phyloP scores from a whole-genome alignment of 2,329 filamentous ascomycete genomes.

The Venturia asperata region DNA sequence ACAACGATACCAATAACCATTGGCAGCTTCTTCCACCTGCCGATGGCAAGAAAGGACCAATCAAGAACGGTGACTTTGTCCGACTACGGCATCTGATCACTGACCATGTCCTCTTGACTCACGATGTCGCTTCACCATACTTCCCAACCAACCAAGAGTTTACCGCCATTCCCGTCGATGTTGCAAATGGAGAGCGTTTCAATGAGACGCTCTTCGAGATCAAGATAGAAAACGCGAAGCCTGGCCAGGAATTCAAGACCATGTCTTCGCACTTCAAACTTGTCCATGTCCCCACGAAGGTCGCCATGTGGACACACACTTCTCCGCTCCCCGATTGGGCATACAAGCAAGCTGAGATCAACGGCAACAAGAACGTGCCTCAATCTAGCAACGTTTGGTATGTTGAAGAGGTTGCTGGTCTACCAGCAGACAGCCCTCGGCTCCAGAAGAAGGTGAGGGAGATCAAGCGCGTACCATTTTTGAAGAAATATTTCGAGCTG shows the following conservation, averaged over 20 bases:
- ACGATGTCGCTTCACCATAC: constrained; percentile 94
- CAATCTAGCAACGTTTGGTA: constrained; percentile 92
- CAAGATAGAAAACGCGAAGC: constrained; percentile 78
- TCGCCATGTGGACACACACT: constrained; percentile 98
- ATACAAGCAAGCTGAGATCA: constrained; percentile 96
- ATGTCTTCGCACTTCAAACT: constrained; percentile 93
- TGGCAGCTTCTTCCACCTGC: constrained; percentile 79
- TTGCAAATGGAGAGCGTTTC: constrained; percentile 64
- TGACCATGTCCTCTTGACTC: constrained; percentile 77
- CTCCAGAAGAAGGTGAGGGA: constrained; percentile 68
- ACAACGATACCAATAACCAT: constrained; percentile 97
- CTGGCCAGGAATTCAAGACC: constrained; percentile 76
- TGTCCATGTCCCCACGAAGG: constrained; percentile 87
- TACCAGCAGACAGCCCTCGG: constrained; percentile 64
- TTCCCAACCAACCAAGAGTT: constrained; percentile 99
- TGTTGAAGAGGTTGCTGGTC: constrained; percentile 80
- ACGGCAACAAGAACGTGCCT: constrained; percentile 92
- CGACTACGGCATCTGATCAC: constrained; percentile 82
- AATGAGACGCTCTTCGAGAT: constrained; percentile 94
- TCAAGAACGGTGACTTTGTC: constrained; percentile 79
- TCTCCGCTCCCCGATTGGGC: constrained; percentile 95
- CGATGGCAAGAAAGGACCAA: constrained; percentile 36
- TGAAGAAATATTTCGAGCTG: constrained; percentile 91
- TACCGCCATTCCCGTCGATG: constrained; percentile 67
- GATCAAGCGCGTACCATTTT: constrained; percentile 78